Conservation (phyloP, 768 basidiomycete genomes). For the Collybiopsis luxurians region DNA sequence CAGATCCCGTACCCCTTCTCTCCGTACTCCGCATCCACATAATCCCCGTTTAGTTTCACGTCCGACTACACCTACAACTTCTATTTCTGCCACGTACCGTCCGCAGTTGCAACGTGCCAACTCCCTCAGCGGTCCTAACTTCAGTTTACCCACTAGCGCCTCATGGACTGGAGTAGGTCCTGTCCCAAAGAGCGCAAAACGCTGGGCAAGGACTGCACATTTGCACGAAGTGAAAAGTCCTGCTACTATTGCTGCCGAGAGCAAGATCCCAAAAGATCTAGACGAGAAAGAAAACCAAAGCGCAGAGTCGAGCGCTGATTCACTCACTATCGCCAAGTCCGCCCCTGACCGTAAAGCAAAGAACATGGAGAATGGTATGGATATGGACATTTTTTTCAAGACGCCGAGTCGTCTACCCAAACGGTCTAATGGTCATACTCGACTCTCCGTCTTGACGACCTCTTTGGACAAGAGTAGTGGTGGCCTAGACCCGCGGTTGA, state of each 20-base stretch:
- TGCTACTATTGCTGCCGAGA: conserved; percentile 5
- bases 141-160: conserved; percentile 15
- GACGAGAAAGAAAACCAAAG: neutral
- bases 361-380: neutral
- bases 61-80: conserved; percentile 15
- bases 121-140: conserved; percentile 33
- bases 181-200: conserved; percentile 45
- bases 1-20: conserved; percentile 28
- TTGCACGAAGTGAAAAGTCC: conserved; percentile 53
- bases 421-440: neutral
- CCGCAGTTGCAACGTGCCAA: conserved; percentile 42
- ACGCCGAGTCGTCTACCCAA: neutral
- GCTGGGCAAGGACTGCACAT: conserved; percentile 67
- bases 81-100: conserved; percentile 24
- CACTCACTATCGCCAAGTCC: neutral
- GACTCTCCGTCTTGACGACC: neutral
- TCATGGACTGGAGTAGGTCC: conserved; percentile 26
- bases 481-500: neutral
- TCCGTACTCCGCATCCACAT: conserved; percentile 20
- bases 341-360: neutral
- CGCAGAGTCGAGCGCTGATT: neutral
- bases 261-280: neutral
- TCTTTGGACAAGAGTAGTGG: too few relatives aligned
- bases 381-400: neutral
- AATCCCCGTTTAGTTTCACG: conserved; percentile 19